These are phyloP conservation scores for Solioccasus polychromus DNA, from an alignment of 768 basidiomycete genomes.

Conservation along the genomic window DNA sequence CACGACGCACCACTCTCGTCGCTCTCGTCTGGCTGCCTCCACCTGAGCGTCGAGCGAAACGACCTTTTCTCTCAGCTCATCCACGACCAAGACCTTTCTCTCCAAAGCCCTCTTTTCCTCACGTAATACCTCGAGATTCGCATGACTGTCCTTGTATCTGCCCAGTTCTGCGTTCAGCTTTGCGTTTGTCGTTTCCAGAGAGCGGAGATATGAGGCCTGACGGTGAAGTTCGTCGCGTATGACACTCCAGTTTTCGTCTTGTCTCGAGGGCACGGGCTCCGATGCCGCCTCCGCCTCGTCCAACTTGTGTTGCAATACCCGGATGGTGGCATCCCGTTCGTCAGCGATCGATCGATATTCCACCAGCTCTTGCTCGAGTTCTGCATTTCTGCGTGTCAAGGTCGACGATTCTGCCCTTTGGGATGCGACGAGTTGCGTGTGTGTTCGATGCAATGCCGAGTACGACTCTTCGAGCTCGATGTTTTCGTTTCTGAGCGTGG, in stretches of 20 bases:
- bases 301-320: slow-evolving; percentile 45
- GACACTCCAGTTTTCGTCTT: slow-evolving; percentile 59
- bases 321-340: slow-evolving; percentile 39
- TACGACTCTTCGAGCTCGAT: slow-evolving; percentile 62
- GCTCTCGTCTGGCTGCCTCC: slow-evolving; percentile 54
- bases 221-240: slow-evolving; percentile 67
- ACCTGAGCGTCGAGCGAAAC: slow-evolving; percentile 63
- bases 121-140: slow-evolving; percentile 63
- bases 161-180: slow-evolving; percentile 53
- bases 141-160: slow-evolving; percentile 51
- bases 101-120: slow-evolving; percentile 74
- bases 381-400: slow-evolving; percentile 41
- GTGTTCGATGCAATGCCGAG: slow-evolving; percentile 43
- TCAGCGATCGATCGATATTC: slow-evolving; percentile 41
- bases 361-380: slow-evolving; percentile 48
- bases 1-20: slow-evolving; percentile 52
- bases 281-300: slow-evolving; percentile 42
- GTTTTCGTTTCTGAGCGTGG: slow-evolving; percentile 52
- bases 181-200: slow-evolving; percentile 57
- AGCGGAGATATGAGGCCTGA: slow-evolving; percentile 58
- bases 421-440: slow-evolving; percentile 46
- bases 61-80: slow-evolving; percentile 54
- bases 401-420: slow-evolving; percentile 53
- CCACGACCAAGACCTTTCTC: slow-evolving; percentile 45
- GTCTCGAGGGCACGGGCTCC: slow-evolving; percentile 25